These are phyloP conservation scores for Kodamaea arcana DNA, from an alignment of 1,139 yeast genomes.

Conservation along the genomic window DNA sequence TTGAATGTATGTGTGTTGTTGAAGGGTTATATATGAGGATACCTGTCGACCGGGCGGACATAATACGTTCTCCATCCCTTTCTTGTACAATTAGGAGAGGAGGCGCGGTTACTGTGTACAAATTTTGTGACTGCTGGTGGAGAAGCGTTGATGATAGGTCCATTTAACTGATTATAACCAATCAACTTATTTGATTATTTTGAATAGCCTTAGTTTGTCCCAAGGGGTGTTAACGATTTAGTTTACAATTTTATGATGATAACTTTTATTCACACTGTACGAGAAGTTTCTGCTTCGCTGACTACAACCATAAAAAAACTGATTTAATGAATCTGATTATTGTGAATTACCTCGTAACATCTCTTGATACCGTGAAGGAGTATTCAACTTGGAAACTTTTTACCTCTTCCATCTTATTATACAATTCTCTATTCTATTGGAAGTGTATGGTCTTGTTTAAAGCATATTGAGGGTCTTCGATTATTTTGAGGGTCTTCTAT, in stretches of 20 bases:
- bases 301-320: conserved; percentile 53
- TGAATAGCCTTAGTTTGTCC: conserved; percentile 10
- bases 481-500: too few relatives aligned
- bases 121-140: conserved; percentile 49
- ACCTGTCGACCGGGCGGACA: conserved; percentile 82
- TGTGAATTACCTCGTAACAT: too few relatives aligned
- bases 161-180: conserved; percentile 27
- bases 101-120: conserved; percentile 68
- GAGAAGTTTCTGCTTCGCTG: conserved; percentile 48
- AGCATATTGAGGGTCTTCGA: too few relatives aligned
- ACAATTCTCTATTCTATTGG: too few relatives aligned
- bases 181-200: conserved; percentile 5
- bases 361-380: too few relatives aligned
- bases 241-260: conserved; percentile 42
- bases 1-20: conserved; percentile 7
- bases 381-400: too few relatives aligned
- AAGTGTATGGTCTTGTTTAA: too few relatives aligned
- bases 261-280: conserved; percentile 60
- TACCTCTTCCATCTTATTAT: too few relatives aligned
- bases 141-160: conserved; percentile 66
- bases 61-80: conserved; percentile 49
- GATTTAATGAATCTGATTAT: conserved; percentile 86
- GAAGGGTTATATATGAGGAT: conserved; percentile 43
- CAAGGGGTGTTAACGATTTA: too few relatives aligned
- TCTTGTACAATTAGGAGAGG: conserved; percentile 48